Evolutionary conservation across 495 filamentous ascomycete species (phyloP).

Genomic region (Pyrenula massariospora): DNA sequence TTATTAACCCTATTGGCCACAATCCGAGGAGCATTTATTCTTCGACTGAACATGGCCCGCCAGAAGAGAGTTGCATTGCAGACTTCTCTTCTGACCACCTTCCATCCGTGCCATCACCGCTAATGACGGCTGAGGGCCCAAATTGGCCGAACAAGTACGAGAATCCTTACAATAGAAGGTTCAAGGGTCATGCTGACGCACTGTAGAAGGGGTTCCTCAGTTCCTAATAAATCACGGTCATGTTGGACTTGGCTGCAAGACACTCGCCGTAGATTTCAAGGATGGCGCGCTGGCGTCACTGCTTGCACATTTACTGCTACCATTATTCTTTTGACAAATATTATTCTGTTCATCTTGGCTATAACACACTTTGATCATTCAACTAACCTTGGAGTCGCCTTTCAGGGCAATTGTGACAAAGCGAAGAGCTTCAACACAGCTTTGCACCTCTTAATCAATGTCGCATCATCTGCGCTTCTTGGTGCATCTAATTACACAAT

Average conservation of each 20-base stretch:
- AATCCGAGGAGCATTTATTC: no score
- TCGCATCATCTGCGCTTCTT: conserved; percentile 18
- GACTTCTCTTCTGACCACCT: no score
- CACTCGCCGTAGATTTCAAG: background rate
- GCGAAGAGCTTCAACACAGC: conserved; percentile 10
- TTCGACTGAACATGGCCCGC: no score
- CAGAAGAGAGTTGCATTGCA: no score
- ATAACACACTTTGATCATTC: conserved; percentile 5
- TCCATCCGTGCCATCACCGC: no score
- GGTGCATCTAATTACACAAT: conserved; percentile 25
- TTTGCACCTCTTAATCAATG: conserved; percentile 22
- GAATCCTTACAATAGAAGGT: no score
- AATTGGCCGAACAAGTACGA: no score
- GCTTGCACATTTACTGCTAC: background rate
- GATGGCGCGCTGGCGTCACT: background rate
- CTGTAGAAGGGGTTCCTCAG: no score
- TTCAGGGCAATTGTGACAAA: conserved; percentile 10
- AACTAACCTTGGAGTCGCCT: conserved; percentile 5
- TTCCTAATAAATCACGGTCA: no score
- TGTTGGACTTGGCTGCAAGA: background rate
- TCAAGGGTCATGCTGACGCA: no score
- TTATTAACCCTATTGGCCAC: no score
- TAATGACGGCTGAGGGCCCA: no score
- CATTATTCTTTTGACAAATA: background rate
- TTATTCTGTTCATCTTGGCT: background rate